Evolutionary conservation across 2,329 filamentous ascomycete species (phyloP).

Genomic region (Chaetomium globosum): DNA sequence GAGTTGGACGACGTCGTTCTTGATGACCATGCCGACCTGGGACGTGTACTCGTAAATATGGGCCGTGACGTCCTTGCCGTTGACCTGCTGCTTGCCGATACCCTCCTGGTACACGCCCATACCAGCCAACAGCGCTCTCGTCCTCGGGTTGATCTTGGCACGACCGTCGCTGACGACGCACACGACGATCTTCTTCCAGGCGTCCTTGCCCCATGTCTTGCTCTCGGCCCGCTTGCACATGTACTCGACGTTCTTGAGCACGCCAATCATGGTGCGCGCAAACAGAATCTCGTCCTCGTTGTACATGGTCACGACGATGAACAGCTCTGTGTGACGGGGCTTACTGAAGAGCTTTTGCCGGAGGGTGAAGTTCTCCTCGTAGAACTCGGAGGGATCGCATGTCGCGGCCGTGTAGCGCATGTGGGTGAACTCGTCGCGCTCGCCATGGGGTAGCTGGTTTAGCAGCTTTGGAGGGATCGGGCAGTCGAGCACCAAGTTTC

Average conservation of each 20-base stretch:
- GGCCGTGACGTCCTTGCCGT: constrained; percentile 91
- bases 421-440: constrained; percentile 88
- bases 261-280: constrained; percentile 90
- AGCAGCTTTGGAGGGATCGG: constrained; percentile 87
- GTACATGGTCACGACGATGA: constrained; percentile 98
- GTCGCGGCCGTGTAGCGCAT: constrained; percentile 95
- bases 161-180: constrained; percentile 96
- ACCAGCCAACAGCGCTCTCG: constrained; percentile 83
- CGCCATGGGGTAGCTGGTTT: constrained; percentile 84
- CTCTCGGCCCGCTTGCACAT: constrained; percentile 93
- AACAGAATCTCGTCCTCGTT: constrained; percentile 98
- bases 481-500: constrained; percentile 95
- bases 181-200: constrained; percentile 99
- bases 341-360: constrained; percentile 92
- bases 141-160: constrained; percentile 93
- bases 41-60: constrained; percentile 97
- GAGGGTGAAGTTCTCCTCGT: constrained; percentile 84
- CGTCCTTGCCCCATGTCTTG: constrained; percentile 97
- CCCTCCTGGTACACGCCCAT: constrained; percentile 98
- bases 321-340: constrained; percentile 87
- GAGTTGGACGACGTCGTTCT: constrained; percentile 83
- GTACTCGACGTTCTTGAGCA: constrained; percentile 98
- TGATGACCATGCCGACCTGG: constrained; percentile 83
- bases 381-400: constrained; percentile 88
- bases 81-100: constrained; percentile 97